Conservation (phyloP, 23 red algal species). For the Agarophyton chilense region DNA sequence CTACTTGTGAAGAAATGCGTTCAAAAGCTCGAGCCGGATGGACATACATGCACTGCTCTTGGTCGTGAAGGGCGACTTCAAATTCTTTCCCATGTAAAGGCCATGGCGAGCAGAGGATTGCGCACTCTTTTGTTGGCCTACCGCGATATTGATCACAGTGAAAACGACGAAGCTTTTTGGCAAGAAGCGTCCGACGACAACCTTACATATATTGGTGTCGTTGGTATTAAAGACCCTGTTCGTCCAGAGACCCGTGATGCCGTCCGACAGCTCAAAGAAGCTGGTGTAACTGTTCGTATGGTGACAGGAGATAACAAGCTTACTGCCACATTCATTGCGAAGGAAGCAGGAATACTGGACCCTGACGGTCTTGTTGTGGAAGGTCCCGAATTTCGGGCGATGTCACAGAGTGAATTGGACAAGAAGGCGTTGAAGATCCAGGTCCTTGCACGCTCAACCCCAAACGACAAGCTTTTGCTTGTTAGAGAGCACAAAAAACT, state of each 20-base stretch:
- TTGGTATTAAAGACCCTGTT: slow-evolving; percentile 91
- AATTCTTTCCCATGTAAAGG: slow-evolving; percentile 37
- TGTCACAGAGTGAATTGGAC: slow-evolving; percentile 52
- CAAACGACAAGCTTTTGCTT: slow-evolving; percentile 88
- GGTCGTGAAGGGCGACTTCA: slow-evolving; percentile 1
- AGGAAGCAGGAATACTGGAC: slow-evolving; percentile 79
- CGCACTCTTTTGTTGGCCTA: slow-evolving; percentile 81
- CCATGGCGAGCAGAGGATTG: slow-evolving; percentile 66
- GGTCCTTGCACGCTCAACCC: slow-evolving; percentile 88
- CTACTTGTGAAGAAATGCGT: slow-evolving; percentile 52
- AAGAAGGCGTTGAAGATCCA: slow-evolving; percentile 67
- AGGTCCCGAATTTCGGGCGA: slow-evolving; percentile 73
- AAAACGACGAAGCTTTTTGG: slow-evolving; percentile 64
- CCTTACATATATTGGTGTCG: slow-evolving; percentile 79
- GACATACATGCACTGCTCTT: slow-evolving; percentile 27
- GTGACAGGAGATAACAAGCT: slow-evolving; percentile 90
- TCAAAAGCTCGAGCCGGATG: slow-evolving; percentile 47
- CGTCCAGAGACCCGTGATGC: slow-evolving; percentile 84
- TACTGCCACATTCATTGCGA: slow-evolving; percentile 82
- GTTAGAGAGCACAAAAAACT: slow-evolving; percentile 69
- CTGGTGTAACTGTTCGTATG: slow-evolving; percentile 97
- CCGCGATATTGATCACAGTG: slow-evolving; percentile 62
- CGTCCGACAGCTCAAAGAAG: slow-evolving; percentile 72
- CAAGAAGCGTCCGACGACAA: slow-evolving; percentile 52
- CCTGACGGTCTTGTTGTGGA: slow-evolving; percentile 68